These are phyloP conservation scores for Crotalaria pallida DNA, from an alignment of 306 rosid species.

Conservation along the genomic window DNA sequence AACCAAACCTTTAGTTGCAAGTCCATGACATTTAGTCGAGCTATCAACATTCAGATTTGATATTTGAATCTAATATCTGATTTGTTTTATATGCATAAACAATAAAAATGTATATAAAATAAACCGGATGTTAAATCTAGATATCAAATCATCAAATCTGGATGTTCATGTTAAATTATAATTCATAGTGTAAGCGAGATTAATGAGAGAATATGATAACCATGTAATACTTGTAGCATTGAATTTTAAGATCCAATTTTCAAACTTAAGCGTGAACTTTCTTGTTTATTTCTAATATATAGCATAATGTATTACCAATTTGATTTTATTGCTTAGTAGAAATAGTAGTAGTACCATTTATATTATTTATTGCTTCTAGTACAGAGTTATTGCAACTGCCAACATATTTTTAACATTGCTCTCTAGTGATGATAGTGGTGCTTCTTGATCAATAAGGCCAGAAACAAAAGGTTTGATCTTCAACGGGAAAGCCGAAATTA, in stretches of 20 bases:
- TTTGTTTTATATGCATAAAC: too few relatives aligned
- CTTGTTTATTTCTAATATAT: background rate
- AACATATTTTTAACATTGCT: background rate
- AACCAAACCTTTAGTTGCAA: too few relatives aligned
- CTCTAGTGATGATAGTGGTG: background rate
- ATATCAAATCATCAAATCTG: too few relatives aligned
- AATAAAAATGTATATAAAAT: too few relatives aligned
- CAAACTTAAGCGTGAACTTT: background rate
- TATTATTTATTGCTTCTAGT: conserved; percentile 50
- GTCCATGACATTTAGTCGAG: too few relatives aligned
- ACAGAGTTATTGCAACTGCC: conserved; percentile 43
- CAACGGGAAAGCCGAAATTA: conserved; percentile 42
- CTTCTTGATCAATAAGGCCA: conserved; percentile 46
- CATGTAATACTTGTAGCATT: background rate
- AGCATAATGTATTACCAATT: background rate
- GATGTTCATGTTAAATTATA: too few relatives aligned
- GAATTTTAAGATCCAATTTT: background rate
- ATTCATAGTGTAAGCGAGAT: too few relatives aligned
- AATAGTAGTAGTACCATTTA: conserved; percentile 21
- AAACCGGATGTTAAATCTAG: too few relatives aligned
- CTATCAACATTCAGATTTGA: too few relatives aligned
- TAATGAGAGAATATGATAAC: too few relatives aligned
- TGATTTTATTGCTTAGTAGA: conserved; percentile 7
- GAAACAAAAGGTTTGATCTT: conserved; percentile 60
- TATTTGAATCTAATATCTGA: too few relatives aligned